Base-by-base conservation (phyloP, 202 grass and related monocot species). In the Cymbopogon flexuosus region DNA sequence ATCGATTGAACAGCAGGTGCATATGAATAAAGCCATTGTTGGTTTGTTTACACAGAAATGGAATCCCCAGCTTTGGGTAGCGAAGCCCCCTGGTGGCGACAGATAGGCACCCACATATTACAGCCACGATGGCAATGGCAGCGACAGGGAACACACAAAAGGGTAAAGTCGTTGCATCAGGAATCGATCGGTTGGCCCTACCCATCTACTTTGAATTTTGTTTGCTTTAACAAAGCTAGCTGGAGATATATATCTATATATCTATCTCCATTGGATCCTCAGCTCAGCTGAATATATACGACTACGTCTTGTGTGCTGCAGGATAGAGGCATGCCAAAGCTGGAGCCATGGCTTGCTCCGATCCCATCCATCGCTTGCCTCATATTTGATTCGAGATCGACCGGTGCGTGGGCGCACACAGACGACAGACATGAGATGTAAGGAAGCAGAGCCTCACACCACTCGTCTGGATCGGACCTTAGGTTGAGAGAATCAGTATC, bases 381-480 rank as follows among this genome's bases (percentile, higher is more conserved):
- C 76, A 79, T 79, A 68, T 79, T 79, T 68, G 62, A 68, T 79
- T 79, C 62, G 63, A 40, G 18, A 1, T 79, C 7, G 27, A 60
- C 5, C 3, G 13, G 43, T 3, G 43, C 43, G 43, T 46, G 43
- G 43, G 43, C 21, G 23, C 13, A 24, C 24, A 0, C 2, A 16
- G 7, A 5, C 31, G 4, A n/a, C 43, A 49, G 8, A 52, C 27
- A 34, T 6, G 31, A 22, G 19, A 58, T 58, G 49, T 51, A 52
- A 39, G 46, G 24, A 49, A 65, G 16, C 41, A 27, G 27, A 64
- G 10, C 60, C 41, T 16, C 11, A 2, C 24, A 58, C 54, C 24
- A 11, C 1, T 41, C 39, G 10, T 40, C 36, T 4, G 31, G 31
- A 33, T 29, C 65, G 43, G 30, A 54, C 76, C 42, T 30, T 19